Evolutionary conservation across 2,329 filamentous ascomycete species (phyloP).

Genomic region (Aspergillus calidoustus): DNA sequence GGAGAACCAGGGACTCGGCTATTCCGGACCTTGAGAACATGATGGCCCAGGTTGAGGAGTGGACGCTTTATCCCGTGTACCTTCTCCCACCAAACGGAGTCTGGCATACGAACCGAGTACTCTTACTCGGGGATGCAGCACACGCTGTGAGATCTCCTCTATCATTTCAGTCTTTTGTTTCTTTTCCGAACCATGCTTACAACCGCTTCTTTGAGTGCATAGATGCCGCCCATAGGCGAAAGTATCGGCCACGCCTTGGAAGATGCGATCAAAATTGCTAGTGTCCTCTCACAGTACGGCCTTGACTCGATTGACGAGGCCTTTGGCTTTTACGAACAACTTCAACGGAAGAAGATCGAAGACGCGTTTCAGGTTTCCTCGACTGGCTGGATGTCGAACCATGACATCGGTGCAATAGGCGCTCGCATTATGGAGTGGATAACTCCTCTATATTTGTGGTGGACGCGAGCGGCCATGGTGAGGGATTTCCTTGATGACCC

Average conservation of each 20-base stretch:
- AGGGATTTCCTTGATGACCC: neutral
- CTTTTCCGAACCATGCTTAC: neutral
- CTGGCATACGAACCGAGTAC: neutral
- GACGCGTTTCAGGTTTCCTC: constrained; percentile 45
- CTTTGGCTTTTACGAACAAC: constrained; percentile 44
- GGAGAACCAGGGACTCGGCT: neutral
- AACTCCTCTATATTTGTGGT: constrained; percentile 34
- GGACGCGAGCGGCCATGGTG: neutral
- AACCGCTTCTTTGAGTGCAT: constrained; percentile 10
- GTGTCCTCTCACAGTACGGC: constrained; percentile 15
- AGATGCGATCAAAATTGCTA: constrained; percentile 48
- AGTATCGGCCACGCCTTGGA: constrained; percentile 51
- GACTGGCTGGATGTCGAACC: constrained; percentile 46
- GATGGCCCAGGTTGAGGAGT: neutral
- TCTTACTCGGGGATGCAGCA: neutral
- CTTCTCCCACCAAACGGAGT: neutral
- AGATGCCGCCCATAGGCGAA: constrained; percentile 55
- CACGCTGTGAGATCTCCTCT: neutral
- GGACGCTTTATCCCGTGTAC: neutral
- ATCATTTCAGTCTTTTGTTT: neutral
- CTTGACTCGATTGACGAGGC: constrained; percentile 10
- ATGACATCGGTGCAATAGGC: constrained; percentile 43
- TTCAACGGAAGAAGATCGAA: constrained; percentile 44
- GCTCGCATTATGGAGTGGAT: constrained; percentile 45
- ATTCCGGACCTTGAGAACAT: neutral